Percentiles rank a stretch among this genome's conserved stretches.
Conservation (phyloP, 75 land plant species). For the Pinus taeda region DNA sequence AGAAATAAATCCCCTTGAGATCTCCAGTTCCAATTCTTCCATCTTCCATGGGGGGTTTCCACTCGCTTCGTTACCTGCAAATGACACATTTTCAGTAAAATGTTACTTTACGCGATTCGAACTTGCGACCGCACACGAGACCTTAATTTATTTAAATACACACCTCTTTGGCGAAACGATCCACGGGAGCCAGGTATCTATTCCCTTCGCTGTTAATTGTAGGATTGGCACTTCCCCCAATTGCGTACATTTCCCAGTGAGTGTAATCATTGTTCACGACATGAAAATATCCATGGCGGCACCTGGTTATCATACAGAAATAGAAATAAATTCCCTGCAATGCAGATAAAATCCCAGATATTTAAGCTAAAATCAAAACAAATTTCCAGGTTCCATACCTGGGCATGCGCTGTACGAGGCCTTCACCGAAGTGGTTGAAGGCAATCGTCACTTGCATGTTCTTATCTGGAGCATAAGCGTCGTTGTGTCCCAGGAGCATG, state of each 20-base stretch:
- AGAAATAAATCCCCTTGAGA: slow-evolving; percentile 5
- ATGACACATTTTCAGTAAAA: too few species aligned
- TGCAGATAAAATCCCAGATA: background rate
- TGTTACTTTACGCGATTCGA: too few species aligned
- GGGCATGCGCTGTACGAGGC: slow-evolving; percentile 42
- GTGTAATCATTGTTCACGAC: slow-evolving; percentile 53
- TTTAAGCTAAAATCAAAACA: background rate
- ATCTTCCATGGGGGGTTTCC: background rate
- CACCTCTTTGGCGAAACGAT: slow-evolving; percentile 15
- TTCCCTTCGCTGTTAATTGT: slow-evolving; percentile 57
- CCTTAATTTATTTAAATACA: too few species aligned
- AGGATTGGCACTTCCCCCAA: slow-evolving; percentile 50
- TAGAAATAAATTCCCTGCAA: too few species aligned
- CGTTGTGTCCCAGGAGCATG: slow-evolving; percentile 37
- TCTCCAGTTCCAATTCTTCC: slow-evolving; percentile 11
- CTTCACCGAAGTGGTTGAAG: slow-evolving; percentile 47
- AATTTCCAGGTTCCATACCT: slow-evolving; percentile 10
- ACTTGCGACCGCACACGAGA: too few species aligned
- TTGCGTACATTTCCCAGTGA: slow-evolving; percentile 66
- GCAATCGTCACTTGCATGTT: slow-evolving; percentile 49
- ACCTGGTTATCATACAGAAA: slow-evolving; percentile 8
- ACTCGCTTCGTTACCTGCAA: slow-evolving; percentile 11
- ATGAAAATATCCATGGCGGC: slow-evolving; percentile 35
- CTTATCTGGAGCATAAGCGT: slow-evolving; percentile 20
- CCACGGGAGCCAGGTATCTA: slow-evolving; percentile 28